A percentile compares a stretch with the other conserved stretches of the same genome.
Conservation (phyloP, 2,329 filamentous ascomycete genomes). For the Botrytis tulipae region DNA sequence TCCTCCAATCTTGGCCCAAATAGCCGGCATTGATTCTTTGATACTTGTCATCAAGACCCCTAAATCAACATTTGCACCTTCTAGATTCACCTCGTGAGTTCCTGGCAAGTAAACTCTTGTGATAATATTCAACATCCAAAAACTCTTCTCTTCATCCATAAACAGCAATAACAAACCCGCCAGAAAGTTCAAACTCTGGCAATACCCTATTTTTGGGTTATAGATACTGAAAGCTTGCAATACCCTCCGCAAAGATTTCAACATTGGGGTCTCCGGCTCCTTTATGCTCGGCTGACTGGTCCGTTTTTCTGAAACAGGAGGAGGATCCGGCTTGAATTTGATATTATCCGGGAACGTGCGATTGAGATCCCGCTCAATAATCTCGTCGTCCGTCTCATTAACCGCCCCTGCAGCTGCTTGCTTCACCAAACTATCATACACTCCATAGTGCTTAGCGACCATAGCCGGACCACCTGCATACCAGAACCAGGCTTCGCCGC, state of each 20-base stretch:
- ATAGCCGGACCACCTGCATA: slow-evolving; percentile 86
- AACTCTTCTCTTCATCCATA: slow-evolving; percentile 84
- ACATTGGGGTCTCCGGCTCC: slow-evolving; percentile 67
- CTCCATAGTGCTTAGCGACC: slow-evolving; percentile 69
- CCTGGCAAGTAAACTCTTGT: slow-evolving; percentile 85
- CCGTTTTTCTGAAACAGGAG: slow-evolving; percentile 35
- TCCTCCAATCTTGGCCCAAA: slow-evolving; percentile 86
- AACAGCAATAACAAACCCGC: slow-evolving; percentile 88
- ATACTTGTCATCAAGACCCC: slow-evolving; percentile 88
- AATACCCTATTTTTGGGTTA: slow-evolving; percentile 90
- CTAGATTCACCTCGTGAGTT: slow-evolving; percentile 85
- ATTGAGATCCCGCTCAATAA: slow-evolving; percentile 90
- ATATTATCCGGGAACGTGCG: slow-evolving; percentile 94
- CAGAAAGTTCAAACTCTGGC: slow-evolving; percentile 92
- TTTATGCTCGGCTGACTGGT: slow-evolving; percentile 32
- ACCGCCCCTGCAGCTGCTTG: slow-evolving; percentile 60
- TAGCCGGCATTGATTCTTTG: slow-evolving; percentile 74
- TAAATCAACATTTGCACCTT: slow-evolving; percentile 90
- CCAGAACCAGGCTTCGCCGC: slow-evolving; percentile 96
- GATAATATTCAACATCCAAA: slow-evolving; percentile 91
- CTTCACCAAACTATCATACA: slow-evolving; percentile 69
- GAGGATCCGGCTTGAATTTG: slow-evolving; percentile 68
- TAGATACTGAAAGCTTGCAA: slow-evolving; percentile 87
- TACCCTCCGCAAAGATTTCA: slow-evolving; percentile 78
- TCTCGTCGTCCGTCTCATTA: slow-evolving; percentile 75